These are phyloP conservation scores for Penicillium frequentans DNA, from an alignment of 2,329 filamentous ascomycete species.

Conservation along the genomic window DNA sequence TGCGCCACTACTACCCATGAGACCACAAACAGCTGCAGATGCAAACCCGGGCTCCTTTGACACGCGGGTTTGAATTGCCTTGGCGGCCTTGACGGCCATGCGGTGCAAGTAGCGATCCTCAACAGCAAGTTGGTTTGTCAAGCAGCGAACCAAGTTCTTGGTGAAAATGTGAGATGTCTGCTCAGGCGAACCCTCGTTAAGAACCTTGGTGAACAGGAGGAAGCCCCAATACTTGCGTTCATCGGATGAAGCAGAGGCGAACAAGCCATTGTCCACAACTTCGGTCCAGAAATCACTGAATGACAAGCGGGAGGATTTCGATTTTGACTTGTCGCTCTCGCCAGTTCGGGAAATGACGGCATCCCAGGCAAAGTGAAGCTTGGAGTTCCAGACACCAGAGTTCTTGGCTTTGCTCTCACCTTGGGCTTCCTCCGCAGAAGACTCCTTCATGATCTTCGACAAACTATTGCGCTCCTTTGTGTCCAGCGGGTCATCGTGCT, in stretches of 20 bases:
- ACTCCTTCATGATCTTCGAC: conserved; percentile 76
- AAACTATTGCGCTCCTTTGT: conserved; percentile 67
- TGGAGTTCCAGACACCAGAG: conserved; percentile 74
- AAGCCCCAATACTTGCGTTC: conserved; percentile 93
- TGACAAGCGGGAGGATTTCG: conserved; percentile 39
- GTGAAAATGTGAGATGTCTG: conserved; percentile 68
- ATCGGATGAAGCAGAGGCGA: conserved; percentile 76
- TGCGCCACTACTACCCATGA: conserved; percentile 69
- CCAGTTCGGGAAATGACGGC: conserved; percentile 62
- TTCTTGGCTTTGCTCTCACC: conserved; percentile 33
- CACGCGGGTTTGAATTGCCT: conserved; percentile 65
- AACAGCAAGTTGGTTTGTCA: conserved; percentile 79
- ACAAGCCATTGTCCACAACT: conserved; percentile 81
- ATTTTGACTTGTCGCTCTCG: conserved; percentile 32
- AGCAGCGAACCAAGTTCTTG: conserved; percentile 75
- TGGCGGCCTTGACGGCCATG: conserved; percentile 74
- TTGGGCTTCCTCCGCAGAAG: conserved; percentile 32
- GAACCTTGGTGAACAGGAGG: conserved; percentile 76
- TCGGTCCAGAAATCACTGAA: conserved; percentile 83
- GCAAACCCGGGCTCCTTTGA: conserved; percentile 62
- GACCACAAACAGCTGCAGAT: conserved; percentile 60
- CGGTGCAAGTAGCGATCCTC: conserved; percentile 77
- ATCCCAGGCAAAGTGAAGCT: conserved; percentile 86
- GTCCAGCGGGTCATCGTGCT: conserved; percentile 68
- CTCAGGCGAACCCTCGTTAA: conserved; percentile 54